These are phyloP conservation scores for Neonectria coccinea DNA, from an alignment of 2,329 filamentous ascomycete genomes.

Conservation along the genomic window DNA sequence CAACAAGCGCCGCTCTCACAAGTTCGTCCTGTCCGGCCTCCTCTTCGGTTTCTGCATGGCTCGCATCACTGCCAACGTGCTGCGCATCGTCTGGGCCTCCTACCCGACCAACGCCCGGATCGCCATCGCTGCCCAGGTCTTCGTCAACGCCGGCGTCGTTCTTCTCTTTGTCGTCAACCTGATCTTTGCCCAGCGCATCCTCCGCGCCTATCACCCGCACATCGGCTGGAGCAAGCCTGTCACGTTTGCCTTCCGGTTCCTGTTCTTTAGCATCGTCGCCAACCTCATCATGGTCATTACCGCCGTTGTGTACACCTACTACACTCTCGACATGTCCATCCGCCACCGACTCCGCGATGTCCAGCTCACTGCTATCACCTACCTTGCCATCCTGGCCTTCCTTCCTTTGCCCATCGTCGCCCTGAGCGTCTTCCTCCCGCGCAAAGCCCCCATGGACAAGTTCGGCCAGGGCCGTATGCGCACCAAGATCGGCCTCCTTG, in stretches of 20 bases:
- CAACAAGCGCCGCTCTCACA: slow-evolving; percentile 63
- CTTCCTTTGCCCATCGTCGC: slow-evolving; percentile 68
- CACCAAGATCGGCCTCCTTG: slow-evolving; percentile 74
- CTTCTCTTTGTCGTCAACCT: slow-evolving; percentile 84
- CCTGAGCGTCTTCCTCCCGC: slow-evolving; percentile 63
- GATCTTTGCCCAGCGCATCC: slow-evolving; percentile 79
- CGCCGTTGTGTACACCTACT: slow-evolving; percentile 73
- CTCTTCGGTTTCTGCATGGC: slow-evolving; percentile 70
- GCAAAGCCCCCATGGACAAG: slow-evolving; percentile 59
- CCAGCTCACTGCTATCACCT: slow-evolving; percentile 74
- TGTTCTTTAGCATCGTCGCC: slow-evolving; percentile 69
- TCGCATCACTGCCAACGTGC: slow-evolving; percentile 62
- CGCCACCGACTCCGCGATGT: slow-evolving; percentile 69
- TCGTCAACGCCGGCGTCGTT: slow-evolving; percentile 79
- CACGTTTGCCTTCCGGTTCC: slow-evolving; percentile 63
- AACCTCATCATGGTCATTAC: slow-evolving; percentile 75
- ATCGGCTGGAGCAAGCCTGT: slow-evolving; percentile 75
- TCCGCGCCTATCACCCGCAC: slow-evolving; percentile 77
- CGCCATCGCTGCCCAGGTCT: slow-evolving; percentile 72
- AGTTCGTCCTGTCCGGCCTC: slow-evolving; percentile 70
- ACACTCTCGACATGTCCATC: slow-evolving; percentile 67
- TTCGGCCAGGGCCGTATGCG: slow-evolving; percentile 73
- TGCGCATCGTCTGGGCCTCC: slow-evolving; percentile 66
- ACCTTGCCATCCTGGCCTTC: slow-evolving; percentile 68
- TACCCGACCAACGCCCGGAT: slow-evolving; percentile 54